These are phyloP conservation scores for Gaertneriomyces sp. DNA, from an alignment of 192 early-diverging fungal genomes.

Conservation along the genomic window DNA sequence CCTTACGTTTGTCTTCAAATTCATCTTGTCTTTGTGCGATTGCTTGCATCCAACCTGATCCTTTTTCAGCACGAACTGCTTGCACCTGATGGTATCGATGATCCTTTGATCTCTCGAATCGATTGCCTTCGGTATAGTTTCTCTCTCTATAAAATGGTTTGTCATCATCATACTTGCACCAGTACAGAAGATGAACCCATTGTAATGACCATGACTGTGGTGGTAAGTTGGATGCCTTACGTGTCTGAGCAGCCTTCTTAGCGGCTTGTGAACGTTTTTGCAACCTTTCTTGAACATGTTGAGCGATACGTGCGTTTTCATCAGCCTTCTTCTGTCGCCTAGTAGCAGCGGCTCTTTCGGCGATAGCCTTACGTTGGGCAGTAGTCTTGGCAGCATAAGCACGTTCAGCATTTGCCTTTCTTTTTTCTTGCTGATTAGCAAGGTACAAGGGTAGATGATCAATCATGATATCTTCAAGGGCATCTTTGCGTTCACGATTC, in stretches of 20 bases:
- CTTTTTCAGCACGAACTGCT: slow-evolving; percentile 2
- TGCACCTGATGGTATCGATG: neutral
- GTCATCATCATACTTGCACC: slow-evolving; percentile 5
- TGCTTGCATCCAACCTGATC: neutral
- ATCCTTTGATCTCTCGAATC: slow-evolving; percentile 5
- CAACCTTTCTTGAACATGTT: neutral
- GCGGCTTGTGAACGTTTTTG: neutral
- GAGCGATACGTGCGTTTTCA: neutral
- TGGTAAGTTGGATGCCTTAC: neutral
- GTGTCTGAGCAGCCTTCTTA: neutral
- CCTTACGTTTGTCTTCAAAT: neutral
- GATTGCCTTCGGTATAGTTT: slow-evolving; percentile 13
- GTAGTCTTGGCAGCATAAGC: neutral
- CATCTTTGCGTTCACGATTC: neutral
- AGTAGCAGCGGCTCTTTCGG: neutral
- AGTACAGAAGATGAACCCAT: slow-evolving; percentile 13
- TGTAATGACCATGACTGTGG: neutral
- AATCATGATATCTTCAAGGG: slow-evolving; percentile 5
- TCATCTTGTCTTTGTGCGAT: slow-evolving; percentile 8
- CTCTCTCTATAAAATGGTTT: neutral
- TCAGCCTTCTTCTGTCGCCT: neutral
- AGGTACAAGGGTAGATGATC: neutral
- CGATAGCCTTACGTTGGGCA: neutral
- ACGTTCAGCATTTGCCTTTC: neutral
- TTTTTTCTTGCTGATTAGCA: neutral